Conservation (phyloP, 768 basidiomycete species). For the Porpolomopsis calyptriformis region DNA sequence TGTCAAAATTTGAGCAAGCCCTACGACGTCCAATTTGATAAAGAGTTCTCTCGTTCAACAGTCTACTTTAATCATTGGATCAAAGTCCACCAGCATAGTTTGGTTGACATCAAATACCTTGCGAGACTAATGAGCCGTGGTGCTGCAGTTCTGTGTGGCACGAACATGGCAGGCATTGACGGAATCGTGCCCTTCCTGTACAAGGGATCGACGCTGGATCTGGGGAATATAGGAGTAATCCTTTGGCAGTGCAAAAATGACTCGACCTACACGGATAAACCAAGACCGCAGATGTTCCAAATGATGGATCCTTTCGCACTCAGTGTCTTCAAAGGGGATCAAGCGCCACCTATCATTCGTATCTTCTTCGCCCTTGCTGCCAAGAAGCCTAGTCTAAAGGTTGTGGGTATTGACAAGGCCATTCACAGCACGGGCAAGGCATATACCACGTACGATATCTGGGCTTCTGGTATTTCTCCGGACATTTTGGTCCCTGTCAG, state of each 20-base stretch:
- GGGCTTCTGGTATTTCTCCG: background rate
- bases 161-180: slow-evolving; percentile 16
- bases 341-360: slow-evolving; percentile 1
- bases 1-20: too few species aligned
- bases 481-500: background rate
- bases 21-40: too few species aligned
- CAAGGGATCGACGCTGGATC: slow-evolving; percentile 2
- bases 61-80: slow-evolving; percentile 25
- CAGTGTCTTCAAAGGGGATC: slow-evolving; percentile 1
- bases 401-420: background rate
- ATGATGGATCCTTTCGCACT: slow-evolving; percentile 16
- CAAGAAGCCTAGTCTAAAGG: background rate
- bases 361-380: slow-evolving; percentile 4
- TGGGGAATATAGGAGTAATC: slow-evolving; percentile 16
- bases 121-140: slow-evolving; percentile 14
- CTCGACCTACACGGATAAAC: slow-evolving; percentile 8
- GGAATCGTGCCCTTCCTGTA: slow-evolving; percentile 16
- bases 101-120: slow-evolving; percentile 15
- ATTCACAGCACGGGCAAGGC: background rate
- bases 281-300: slow-evolving; percentile 13
- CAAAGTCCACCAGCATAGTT: slow-evolving; percentile 17
- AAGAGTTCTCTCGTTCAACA: too few species aligned
- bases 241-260: slow-evolving; percentile 19
- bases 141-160: slow-evolving; percentile 20
- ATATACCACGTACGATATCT: slow-evolving; percentile 6